Percentiles rank a stretch among this genome's conserved stretches.
These are phyloP conservation scores for Letharia lupina DNA, from an alignment of 495 filamentous ascomycete genomes.

Conservation along the genomic window DNA sequence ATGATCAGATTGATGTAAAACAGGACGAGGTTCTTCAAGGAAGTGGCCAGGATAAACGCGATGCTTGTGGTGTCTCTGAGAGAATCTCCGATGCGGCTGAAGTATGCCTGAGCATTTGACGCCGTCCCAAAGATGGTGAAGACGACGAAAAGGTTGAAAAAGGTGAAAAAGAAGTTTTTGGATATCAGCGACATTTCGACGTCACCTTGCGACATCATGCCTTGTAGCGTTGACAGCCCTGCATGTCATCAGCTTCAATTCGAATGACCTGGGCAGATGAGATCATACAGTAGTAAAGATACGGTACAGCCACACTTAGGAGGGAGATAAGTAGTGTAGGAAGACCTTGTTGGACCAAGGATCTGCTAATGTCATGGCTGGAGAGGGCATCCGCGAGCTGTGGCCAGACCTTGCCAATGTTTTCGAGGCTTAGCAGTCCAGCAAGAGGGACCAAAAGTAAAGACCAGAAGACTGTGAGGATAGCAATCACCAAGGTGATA, in stretches of 20 bases:
- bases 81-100: slow-evolving; percentile 59
- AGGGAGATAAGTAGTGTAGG: slow-evolving; percentile 78
- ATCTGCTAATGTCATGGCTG: slow-evolving; percentile 55
- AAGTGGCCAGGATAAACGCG: slow-evolving; percentile 63
- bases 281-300: slow-evolving; percentile 76
- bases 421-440: slow-evolving; percentile 64
- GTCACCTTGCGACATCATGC: slow-evolving; percentile 89
- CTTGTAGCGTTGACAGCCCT: slow-evolving; percentile 78
- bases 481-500: slow-evolving; percentile 69
- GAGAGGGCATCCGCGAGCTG: slow-evolving; percentile 59
- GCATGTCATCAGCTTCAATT: slow-evolving; percentile 1
- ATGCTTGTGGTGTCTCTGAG: slow-evolving; percentile 71
- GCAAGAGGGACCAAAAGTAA: slow-evolving; percentile 75
- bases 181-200: slow-evolving; percentile 92
- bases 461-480: slow-evolving; percentile 86
- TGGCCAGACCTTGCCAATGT: slow-evolving; percentile 64
- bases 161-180: slow-evolving; percentile 99
- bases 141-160: slow-evolving; percentile 96
- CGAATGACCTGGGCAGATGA: not conserved
- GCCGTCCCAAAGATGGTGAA: slow-evolving; percentile 88
- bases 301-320: slow-evolving; percentile 82
- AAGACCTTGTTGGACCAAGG: slow-evolving; percentile 77
- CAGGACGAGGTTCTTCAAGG: slow-evolving; percentile 59
- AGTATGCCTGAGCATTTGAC: slow-evolving; percentile 52
- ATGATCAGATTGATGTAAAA: slow-evolving; percentile 97